Percentiles rank a stretch among this genome's conserved stretches.
These are phyloP conservation scores for Nitzschia sp. DNA, from an alignment of 108 stramenopile species.

Conservation along the genomic window DNA sequence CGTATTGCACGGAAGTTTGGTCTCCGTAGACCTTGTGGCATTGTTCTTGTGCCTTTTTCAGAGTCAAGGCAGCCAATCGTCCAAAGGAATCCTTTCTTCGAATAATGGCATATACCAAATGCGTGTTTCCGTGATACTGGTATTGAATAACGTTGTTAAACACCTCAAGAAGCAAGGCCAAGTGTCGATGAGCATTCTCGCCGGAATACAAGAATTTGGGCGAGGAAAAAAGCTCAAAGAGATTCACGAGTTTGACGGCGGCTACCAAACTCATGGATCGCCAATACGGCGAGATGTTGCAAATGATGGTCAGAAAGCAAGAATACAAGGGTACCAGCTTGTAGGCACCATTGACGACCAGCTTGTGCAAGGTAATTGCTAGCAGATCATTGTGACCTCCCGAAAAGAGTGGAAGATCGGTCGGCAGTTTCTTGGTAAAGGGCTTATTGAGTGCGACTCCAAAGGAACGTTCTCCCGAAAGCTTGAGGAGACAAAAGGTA, in stretches of 20 bases:
- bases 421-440: conserved; percentile 80
- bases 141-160: conserved; percentile 99
- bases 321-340: conserved; percentile 87
- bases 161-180: conserved; percentile 91
- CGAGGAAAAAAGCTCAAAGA: conserved; percentile 93
- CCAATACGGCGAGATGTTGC: conserved; percentile 96
- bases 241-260: conserved; percentile 92
- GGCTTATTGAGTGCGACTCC: conserved; percentile 94
- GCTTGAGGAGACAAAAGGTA: conserved; percentile 93
- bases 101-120: conserved; percentile 97
- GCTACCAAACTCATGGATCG: conserved; percentile 86
- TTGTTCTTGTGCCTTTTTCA: conserved; percentile 71
- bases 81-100: conserved; percentile 85
- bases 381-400: conserved; percentile 95
- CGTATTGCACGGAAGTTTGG: conserved; percentile 55
- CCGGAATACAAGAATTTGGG: conserved; percentile 89
- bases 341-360: conserved; percentile 92
- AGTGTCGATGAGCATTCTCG: conserved; percentile 88
- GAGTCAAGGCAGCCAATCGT: conserved; percentile 72
- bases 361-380: conserved; percentile 92
- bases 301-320: conserved; percentile 95
- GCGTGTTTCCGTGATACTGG: conserved; percentile 95
- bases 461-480: conserved; percentile 93
- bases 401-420: conserved; percentile 82
- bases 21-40: conserved; percentile 80